phyloP scores from a whole-genome alignment of 495 filamentous ascomycete species.

The Massariosphaeria phaeospora region DNA sequence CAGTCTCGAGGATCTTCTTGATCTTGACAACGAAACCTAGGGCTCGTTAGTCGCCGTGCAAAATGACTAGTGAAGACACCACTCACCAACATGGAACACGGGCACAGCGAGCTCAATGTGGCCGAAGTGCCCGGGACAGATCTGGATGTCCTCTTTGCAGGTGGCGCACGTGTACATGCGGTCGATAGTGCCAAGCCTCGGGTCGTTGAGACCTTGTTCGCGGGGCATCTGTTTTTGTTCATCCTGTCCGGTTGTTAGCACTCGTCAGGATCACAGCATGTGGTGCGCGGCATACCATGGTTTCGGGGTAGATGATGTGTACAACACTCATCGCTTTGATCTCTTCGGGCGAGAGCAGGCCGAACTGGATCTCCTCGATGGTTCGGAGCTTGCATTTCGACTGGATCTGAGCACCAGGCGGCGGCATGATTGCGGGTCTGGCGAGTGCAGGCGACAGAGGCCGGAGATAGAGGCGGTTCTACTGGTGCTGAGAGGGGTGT shows the following conservation, averaged over 20 bases:
- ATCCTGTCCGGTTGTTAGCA: conserved; percentile 50
- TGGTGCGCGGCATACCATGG: conserved; percentile 66
- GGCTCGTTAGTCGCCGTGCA: conserved; percentile 36
- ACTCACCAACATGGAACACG: conserved; percentile 78
- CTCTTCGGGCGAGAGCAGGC: conserved; percentile 91
- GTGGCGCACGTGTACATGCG: conserved; percentile 89
- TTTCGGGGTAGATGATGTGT: conserved; percentile 91
- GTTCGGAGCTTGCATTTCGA: conserved; percentile 93
- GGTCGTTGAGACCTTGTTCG: conserved; percentile 86
- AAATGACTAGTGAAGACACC: not conserved
- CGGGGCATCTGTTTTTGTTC: conserved; percentile 83
- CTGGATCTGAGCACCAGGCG: conserved; percentile 44
- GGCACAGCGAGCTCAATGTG: conserved; percentile 94
- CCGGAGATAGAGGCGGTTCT: not conserved
- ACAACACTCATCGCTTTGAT: conserved; percentile 96
- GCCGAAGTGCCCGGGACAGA: conserved; percentile 96
- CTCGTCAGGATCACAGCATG: not conserved
- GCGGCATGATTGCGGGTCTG: conserved; percentile 67
- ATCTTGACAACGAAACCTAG: conserved; percentile 90
- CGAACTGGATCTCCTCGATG: conserved; percentile 98
- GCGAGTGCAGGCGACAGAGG: not conserved
- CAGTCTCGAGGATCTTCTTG: conserved; percentile 95
- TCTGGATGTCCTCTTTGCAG: conserved; percentile 86
- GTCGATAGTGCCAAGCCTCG: conserved; percentile 89
- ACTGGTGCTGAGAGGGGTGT: not conserved